Percentiles rank a stretch among this genome's conserved stretches.
These are phyloP conservation scores for Gautieria morchelliformis DNA, from an alignment of 768 basidiomycete species.

Conservation along the genomic window DNA sequence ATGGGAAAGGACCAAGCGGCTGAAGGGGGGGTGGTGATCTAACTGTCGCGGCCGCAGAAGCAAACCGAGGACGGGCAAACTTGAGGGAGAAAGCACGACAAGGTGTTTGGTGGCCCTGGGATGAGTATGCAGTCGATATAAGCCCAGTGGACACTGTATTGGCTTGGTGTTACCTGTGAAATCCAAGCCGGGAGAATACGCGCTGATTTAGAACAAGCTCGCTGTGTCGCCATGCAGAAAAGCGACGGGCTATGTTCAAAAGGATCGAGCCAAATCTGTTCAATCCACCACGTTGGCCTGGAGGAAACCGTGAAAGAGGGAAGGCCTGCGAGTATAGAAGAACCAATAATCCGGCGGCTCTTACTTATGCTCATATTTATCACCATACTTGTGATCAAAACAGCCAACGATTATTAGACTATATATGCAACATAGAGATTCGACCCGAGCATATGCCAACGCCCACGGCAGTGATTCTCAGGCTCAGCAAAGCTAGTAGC, in stretches of 20 bases:
- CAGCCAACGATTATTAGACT: too few species aligned
- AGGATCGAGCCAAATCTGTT: background rate
- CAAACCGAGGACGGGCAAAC: background rate
- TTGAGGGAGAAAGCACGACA: background rate
- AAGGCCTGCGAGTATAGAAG: background rate
- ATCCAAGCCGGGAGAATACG: background rate
- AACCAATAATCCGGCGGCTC: background rate
- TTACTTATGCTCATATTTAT: too few species aligned
- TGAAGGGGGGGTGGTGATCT: background rate
- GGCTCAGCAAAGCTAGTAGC: too few species aligned
- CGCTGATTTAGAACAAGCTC: background rate
- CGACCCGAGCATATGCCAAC: too few species aligned
- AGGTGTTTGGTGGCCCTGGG: background rate
- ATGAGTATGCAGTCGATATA: background rate
- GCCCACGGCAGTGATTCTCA: too few species aligned
- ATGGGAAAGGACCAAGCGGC: background rate
- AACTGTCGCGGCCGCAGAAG: background rate
- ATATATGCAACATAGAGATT: too few species aligned
- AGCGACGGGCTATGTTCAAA: background rate
- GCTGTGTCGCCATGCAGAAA: background rate
- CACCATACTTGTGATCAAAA: too few species aligned
- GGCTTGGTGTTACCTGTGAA: background rate
- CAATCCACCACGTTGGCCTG: background rate
- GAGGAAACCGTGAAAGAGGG: background rate
- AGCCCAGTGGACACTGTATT: background rate